phyloP scores from a whole-genome alignment of 305 asterid species.

The Fraxinus velutina region DNA sequence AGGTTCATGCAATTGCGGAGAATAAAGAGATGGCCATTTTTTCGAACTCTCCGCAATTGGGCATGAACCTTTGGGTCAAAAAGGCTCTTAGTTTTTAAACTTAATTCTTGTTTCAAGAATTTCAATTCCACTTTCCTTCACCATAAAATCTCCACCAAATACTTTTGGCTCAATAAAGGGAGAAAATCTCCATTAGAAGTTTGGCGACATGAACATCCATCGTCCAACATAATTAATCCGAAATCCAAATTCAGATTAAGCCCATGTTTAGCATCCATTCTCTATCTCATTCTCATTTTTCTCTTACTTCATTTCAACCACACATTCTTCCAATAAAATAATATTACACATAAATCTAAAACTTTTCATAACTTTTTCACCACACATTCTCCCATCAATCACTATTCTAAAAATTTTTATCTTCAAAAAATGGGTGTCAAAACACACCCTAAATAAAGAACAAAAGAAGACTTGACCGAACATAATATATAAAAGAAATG shows the following conservation, averaged over 20 bases:
- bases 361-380: no score
- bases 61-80: no score
- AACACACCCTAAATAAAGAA: no score
- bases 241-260: neutral
- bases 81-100: neutral
- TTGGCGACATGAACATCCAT: neutral
- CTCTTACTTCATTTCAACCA: no score
- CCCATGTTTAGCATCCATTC: no score
- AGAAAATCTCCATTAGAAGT: neutral
- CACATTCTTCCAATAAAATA: no score
- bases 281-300: no score
- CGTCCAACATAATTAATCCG: neutral
- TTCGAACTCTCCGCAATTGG: no score
- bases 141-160: neutral
- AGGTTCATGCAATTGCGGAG: neutral
- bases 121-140: neutral
- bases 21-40: neutral
- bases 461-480: neutral
- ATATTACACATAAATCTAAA: no score
- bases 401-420: no score
- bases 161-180: neutral
- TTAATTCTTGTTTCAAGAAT: neutral
- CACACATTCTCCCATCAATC: no score
- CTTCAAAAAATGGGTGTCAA: no score
- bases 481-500: neutral